phyloP scores from a whole-genome alignment of 1,139 yeast species.

The Meyerozyma carpophila region DNA sequence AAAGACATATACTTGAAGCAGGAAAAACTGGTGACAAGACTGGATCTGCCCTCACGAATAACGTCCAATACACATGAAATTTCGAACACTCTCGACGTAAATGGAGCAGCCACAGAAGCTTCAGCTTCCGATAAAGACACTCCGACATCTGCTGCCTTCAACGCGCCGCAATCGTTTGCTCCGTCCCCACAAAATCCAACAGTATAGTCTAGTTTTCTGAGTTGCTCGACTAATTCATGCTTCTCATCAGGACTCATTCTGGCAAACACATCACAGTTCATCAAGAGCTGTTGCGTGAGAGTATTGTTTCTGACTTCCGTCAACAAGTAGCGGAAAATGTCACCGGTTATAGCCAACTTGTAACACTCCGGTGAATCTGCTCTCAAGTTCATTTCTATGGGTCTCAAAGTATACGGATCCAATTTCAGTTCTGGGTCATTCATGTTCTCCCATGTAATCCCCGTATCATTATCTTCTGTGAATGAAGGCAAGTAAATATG shows the following conservation, averaged over 20 bases:
- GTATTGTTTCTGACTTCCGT: slow-evolving; percentile 42
- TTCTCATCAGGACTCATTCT: slow-evolving; percentile 99
- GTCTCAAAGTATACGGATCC: slow-evolving; percentile 60
- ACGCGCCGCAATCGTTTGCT: slow-evolving; percentile 95
- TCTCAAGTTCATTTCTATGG: slow-evolving; percentile 27
- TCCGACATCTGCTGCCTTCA: slow-evolving; percentile 26
- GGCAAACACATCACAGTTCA: slow-evolving; percentile 79
- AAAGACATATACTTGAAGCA: slow-evolving; percentile 98
- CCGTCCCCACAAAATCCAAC: slow-evolving; percentile 99
- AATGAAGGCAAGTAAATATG: slow-evolving; percentile 69
- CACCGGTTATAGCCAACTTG: slow-evolving; percentile 86
- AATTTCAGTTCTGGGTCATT: slow-evolving; percentile 47
- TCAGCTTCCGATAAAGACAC: slow-evolving; percentile 2
- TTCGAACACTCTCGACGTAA: slow-evolving; percentile 84
- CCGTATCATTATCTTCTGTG: slow-evolving; percentile 27
- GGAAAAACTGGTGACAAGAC: slow-evolving; percentile 89
- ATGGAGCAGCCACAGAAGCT: slow-evolving; percentile 63
- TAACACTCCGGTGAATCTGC: slow-evolving; percentile 31
- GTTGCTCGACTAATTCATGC: slow-evolving; percentile 85
- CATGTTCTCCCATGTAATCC: slow-evolving; percentile 60
- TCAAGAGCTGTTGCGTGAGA: slow-evolving; percentile 52
- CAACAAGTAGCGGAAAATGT: slow-evolving; percentile 73
- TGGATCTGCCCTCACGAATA: slow-evolving; percentile 89
- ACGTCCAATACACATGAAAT: slow-evolving; percentile 90
- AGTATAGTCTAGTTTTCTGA: slow-evolving; percentile 80